Conservation (phyloP, 2,329 filamentous ascomycete species). For the Penicillium sp. region DNA sequence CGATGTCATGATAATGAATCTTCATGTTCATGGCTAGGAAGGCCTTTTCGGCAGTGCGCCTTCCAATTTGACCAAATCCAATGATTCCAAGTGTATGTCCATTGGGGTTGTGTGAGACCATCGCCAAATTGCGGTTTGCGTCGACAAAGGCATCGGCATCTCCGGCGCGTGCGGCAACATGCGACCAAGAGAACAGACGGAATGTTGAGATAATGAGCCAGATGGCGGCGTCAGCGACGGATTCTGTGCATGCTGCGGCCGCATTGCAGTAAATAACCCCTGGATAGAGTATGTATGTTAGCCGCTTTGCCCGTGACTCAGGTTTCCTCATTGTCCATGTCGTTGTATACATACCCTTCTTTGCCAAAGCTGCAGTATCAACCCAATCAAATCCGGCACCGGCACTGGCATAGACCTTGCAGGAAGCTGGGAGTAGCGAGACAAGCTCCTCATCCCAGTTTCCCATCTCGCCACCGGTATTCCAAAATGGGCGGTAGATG, state of each 20-base stretch:
- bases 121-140: conserved; percentile 62
- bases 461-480: conserved; percentile 65
- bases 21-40: conserved; percentile 64
- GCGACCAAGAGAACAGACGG: conserved; percentile 66
- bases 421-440: conserved; percentile 52
- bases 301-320: not conserved
- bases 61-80: conserved; percentile 67
- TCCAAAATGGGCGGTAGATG: conserved; percentile 62
- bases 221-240: conserved; percentile 70
- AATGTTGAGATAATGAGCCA: conserved; percentile 69
- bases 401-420: conserved; percentile 59
- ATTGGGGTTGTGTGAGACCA: conserved; percentile 63
- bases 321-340: not conserved
- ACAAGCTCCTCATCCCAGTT: conserved; percentile 62
- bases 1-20: conserved; percentile 57
- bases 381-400: conserved; percentile 66
- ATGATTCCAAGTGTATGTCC: conserved; percentile 64
- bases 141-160: conserved; percentile 52
- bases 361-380: conserved; percentile 60
- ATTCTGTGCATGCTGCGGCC: conserved; percentile 67
- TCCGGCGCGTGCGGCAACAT: conserved; percentile 54
- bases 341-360: conserved; percentile 51
- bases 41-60: conserved; percentile 61
- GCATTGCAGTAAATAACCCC: conserved; percentile 65
- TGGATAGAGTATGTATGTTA: conserved; percentile 3